These are phyloP conservation scores for Haplosporangium gracile DNA, from an alignment of 192 early-diverging fungal species.

Conservation along the genomic window DNA sequence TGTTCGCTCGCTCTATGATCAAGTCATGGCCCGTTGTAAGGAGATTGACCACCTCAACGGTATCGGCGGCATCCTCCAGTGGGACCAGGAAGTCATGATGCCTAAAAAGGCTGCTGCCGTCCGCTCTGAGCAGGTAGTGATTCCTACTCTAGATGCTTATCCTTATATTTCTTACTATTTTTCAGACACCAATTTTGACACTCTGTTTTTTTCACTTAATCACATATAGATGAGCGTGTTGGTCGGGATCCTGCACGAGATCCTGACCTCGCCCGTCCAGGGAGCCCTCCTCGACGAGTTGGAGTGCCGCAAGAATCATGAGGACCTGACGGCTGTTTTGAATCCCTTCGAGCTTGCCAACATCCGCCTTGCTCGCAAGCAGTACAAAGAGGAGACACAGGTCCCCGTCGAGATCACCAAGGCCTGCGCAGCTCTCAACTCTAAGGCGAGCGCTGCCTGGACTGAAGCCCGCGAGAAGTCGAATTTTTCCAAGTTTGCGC, in stretches of 20 bases:
- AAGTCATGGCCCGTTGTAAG: constrained; percentile 32
- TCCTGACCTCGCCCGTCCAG: constrained; percentile 21
- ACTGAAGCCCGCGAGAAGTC: constrained; percentile 47
- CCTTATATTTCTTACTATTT: not conserved
- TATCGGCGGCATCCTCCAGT: constrained; percentile 32
- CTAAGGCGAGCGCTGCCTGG: constrained; percentile 45
- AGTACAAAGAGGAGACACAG: constrained; percentile 31
- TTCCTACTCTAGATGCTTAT: not conserved
- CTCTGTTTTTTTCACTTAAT: not conserved
- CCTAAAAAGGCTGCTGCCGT: constrained; percentile 40
- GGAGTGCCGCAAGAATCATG: constrained; percentile 2
- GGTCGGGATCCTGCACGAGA: constrained; percentile 44
- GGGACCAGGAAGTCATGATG: constrained; percentile 62
- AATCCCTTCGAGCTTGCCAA: constrained; percentile 50
- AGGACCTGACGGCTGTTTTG: constrained; percentile 29
- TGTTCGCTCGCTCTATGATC: constrained; percentile 49
- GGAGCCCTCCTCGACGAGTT: constrained; percentile 50
- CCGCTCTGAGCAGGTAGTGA: constrained; percentile 33
- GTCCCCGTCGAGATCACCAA: constrained; percentile 36
- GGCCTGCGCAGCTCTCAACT: constrained; percentile 20
- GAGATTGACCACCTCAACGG: constrained; percentile 29
- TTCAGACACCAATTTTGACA: not conserved
- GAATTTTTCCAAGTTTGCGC: constrained; percentile 50
- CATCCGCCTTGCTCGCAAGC: constrained; percentile 28
- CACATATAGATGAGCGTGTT: constrained; percentile 29